Evolutionary conservation across 208 protist genomes (phyloP), one percentile per base, ranked within the genome.

Genomic region (Naegleria lovaniensis): DNA sequence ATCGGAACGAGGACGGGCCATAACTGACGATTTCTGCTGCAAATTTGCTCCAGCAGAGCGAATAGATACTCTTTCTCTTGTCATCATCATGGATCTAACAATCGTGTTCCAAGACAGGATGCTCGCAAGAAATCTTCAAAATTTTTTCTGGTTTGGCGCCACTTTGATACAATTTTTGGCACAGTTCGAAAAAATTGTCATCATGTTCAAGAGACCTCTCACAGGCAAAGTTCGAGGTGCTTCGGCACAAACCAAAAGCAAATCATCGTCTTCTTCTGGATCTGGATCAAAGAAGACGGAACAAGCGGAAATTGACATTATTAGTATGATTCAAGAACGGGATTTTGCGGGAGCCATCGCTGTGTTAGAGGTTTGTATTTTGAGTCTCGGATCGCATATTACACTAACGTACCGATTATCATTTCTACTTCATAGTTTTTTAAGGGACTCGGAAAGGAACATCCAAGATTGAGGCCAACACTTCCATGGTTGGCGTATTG

Each of bases 401-500:
- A 79, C 38, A 11, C 29, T 39, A 22, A 33, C 85, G 55, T 59
- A 93, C 19, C 83, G 90, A 84, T 92, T 88, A 38, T 36, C 51
- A 75, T 76, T n/a, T 36, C n/a, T 19, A 36, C 22, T n/a, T 0
- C 89, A 25, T 40, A 90, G 86, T 88, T 59, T 38, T 91, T 79
- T 40, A 51, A 88, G 33, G 5, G 16, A 15, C 5, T 16, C 0
- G 43, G 83, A 39, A 85, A 75, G 84, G 83, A 36, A 39, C 22
- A 94, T 33, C 67, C 90, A 2, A 94, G 92, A 48, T 40, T 92
- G 19, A 75, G 52, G 25, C 4, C 11, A 36, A 93, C n/a, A 33
- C 15, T 75, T 19, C 92, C 95, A 51, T 99, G 97, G 98, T 92
- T 99, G 51, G 96, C 95, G 0, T 99, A 99, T 92, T 96, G 94